Percentiles rank a stretch among this genome's conserved stretches.
Conservation (phyloP, 2,329 filamentous ascomycete genomes). For the Claviceps capensis region DNA sequence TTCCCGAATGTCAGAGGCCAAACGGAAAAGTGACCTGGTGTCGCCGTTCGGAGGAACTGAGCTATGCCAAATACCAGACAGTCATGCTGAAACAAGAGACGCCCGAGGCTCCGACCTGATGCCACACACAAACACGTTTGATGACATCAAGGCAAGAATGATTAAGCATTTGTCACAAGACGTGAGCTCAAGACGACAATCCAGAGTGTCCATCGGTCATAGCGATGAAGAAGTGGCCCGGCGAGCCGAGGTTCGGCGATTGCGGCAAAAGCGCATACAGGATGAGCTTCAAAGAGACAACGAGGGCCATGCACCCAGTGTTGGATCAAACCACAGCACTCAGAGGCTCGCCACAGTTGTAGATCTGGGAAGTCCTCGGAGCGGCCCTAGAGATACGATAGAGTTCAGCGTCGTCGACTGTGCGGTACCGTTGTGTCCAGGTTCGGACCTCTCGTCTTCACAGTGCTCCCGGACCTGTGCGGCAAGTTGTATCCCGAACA, state of each 20-base stretch:
- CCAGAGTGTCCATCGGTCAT: conserved; percentile 27
- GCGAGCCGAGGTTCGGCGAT: conserved; percentile 39
- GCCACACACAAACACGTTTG: conserved; percentile 27
- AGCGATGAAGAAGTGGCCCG: conserved; percentile 40
- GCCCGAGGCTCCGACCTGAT: conserved; percentile 12
- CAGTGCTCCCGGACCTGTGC: neutral
- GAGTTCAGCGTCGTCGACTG: conserved; percentile 24
- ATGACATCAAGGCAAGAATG: conserved; percentile 30
- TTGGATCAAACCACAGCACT: conserved; percentile 14
- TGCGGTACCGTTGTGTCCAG: neutral
- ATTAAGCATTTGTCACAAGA: conserved; percentile 33
- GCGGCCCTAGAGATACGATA: conserved; percentile 34
- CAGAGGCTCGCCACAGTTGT: conserved; percentile 13
- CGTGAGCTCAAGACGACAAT: conserved; percentile 24
- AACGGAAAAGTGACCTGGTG: conserved; percentile 3
- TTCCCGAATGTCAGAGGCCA: neutral
- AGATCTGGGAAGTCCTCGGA: conserved; percentile 17
- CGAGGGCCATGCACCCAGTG: conserved; percentile 20
- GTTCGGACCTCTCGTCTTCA: conserved; percentile 1
- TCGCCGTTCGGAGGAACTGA: conserved; percentile 10
- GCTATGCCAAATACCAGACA: conserved; percentile 19
- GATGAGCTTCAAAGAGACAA: conserved; percentile 39
- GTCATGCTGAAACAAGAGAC: conserved; percentile 29
- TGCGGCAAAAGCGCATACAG: conserved; percentile 43
- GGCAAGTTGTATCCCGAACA: neutral